Conservation (phyloP, 2,329 filamentous ascomycete genomes). For the Byssochlamys sp. region DNA sequence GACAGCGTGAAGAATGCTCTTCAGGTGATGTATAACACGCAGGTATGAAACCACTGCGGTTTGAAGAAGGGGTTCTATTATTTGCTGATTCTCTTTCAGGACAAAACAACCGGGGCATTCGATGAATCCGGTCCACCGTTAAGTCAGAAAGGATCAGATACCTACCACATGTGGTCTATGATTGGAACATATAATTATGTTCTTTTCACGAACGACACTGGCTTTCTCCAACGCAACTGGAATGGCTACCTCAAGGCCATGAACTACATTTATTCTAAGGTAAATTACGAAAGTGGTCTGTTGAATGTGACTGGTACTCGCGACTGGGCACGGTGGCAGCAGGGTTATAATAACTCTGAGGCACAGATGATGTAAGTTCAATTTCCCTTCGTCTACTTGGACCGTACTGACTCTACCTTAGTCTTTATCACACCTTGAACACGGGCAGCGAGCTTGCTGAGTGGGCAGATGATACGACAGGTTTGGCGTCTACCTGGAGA, state of each 20-base stretch:
- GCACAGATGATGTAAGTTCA: slow-evolving; percentile 40
- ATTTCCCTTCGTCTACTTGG: background rate
- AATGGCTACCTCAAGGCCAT: slow-evolving; percentile 41
- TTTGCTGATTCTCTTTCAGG: slow-evolving; percentile 8
- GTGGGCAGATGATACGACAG: slow-evolving; percentile 36
- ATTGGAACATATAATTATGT: slow-evolving; percentile 52
- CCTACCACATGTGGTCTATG: slow-evolving; percentile 43
- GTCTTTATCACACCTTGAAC: slow-evolving; percentile 45
- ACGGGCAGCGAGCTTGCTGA: slow-evolving; percentile 44
- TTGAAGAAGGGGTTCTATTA: background rate
- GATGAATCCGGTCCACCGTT: slow-evolving; percentile 27
- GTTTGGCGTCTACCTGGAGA: slow-evolving; percentile 34
- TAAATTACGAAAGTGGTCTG: slow-evolving; percentile 36
- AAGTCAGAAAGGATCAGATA: slow-evolving; percentile 24
- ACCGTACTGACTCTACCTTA: slow-evolving; percentile 2
- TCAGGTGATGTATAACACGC: slow-evolving; percentile 40
- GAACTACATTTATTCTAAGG: slow-evolving; percentile 36
- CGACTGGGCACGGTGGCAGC: slow-evolving; percentile 45
- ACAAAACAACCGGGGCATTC: slow-evolving; percentile 23
- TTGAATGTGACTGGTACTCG: slow-evolving; percentile 41
- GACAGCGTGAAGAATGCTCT: slow-evolving; percentile 41
- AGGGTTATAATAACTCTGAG: slow-evolving; percentile 43
- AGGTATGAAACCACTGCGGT: slow-evolving; percentile 13
- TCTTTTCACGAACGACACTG: slow-evolving; percentile 45
- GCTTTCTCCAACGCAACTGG: slow-evolving; percentile 42